Conservation (phyloP, 352 stramenopile species). For the Phytophthora pini region DNA sequence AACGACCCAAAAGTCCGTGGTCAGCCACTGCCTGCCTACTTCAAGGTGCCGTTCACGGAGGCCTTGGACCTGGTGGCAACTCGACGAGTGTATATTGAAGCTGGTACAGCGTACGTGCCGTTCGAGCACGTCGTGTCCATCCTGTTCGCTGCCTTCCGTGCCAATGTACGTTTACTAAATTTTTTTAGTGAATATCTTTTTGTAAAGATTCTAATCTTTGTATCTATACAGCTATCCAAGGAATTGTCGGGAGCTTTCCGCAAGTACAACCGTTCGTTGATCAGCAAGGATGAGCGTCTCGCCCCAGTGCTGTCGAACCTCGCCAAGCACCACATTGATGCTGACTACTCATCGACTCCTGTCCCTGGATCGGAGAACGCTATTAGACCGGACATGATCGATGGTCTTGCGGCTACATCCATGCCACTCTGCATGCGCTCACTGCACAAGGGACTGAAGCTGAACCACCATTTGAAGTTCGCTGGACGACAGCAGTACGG, state of each 20-base stretch:
- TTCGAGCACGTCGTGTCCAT: constrained; percentile 95
- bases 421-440: constrained; percentile 99
- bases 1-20: constrained; percentile 57
- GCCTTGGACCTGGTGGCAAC: constrained; percentile 92
- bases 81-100: constrained; percentile 94
- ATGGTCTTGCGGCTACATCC: constrained; percentile 82
- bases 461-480: constrained; percentile 98
- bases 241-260: constrained; percentile 88
- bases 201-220: background rate
- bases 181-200: no score
- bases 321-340: constrained; percentile 96
- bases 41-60: constrained; percentile 97
- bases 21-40: constrained; percentile 84
- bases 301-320: constrained; percentile 95
- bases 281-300: constrained; percentile 93
- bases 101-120: constrained; percentile 96
- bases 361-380: constrained; percentile 52
- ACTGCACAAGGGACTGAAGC: constrained; percentile 94
- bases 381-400: constrained; percentile 93
- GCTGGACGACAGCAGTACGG: constrained; percentile 97
- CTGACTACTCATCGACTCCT: constrained; percentile 75
- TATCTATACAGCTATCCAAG: constrained; percentile 83
- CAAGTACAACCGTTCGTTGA: constrained; percentile 90
- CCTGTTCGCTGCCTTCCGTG: constrained; percentile 92
- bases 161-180: constrained; percentile 55